Conservation (phyloP, 1,139 yeast species). For the Geotrichum fermentans region DNA sequence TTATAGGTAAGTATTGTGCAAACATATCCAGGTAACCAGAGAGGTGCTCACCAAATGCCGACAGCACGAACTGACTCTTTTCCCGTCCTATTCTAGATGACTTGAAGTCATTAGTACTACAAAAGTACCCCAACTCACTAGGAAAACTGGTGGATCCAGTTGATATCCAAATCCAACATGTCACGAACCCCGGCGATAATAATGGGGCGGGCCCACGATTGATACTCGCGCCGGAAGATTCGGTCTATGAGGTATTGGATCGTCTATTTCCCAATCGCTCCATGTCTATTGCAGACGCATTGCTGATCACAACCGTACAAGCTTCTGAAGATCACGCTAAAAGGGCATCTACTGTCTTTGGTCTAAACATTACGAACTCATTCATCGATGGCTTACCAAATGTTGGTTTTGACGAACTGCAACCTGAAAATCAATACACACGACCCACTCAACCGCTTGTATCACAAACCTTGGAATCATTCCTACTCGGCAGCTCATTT, state of each 20-base stretch:
- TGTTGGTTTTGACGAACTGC: not conserved
- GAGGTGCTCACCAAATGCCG: not conserved
- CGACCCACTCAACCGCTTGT: not conserved
- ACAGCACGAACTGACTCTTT: not conserved
- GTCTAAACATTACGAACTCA: not conserved
- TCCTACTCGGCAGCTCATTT: not conserved
- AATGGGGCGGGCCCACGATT: not conserved
- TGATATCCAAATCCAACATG: constrained; percentile 41
- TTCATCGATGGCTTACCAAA: too few relatives aligned
- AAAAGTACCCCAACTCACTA: constrained; percentile 64
- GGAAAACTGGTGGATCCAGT: constrained; percentile 65
- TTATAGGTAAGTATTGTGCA: constrained; percentile 28
- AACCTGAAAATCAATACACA: not conserved
- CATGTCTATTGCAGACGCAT: constrained; percentile 64
- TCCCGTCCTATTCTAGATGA: constrained; percentile 51
- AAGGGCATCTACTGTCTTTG: not conserved
- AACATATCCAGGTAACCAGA: not conserved
- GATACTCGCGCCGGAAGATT: constrained; percentile 60
- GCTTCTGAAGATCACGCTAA: not conserved
- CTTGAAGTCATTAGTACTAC: constrained; percentile 54
- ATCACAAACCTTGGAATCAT: too few relatives aligned
- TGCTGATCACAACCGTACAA: constrained; percentile 41
- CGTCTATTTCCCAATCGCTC: constrained; percentile 55
- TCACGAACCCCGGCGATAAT: constrained; percentile 8
- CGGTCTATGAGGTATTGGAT: constrained; percentile 57